Evolutionary conservation across 2,329 filamentous ascomycete species (phyloP).

Genomic region (Fusarium liriodendri): DNA sequence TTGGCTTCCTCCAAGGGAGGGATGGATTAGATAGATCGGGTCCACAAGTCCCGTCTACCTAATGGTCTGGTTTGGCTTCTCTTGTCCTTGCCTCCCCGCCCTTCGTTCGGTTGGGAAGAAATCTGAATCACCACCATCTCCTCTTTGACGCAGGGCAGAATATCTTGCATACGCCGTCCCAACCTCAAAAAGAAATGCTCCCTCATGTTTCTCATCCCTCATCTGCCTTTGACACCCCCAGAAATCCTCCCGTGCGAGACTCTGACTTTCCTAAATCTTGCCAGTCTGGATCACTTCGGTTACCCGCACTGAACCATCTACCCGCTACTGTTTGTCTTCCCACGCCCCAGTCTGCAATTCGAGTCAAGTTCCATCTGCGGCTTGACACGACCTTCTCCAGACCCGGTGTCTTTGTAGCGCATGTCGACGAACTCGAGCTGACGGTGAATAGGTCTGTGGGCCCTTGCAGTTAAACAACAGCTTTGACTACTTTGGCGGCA

Average conservation of each 20-base stretch:
- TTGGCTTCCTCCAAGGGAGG: slow-evolving; percentile 35
- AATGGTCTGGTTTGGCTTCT: slow-evolving; percentile 27
- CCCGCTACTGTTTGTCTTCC: slow-evolving; percentile 38
- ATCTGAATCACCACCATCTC: slow-evolving; percentile 42
- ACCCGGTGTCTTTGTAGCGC: slow-evolving; percentile 19
- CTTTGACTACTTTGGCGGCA: slow-evolving; percentile 22
- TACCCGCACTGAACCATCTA: slow-evolving; percentile 37
- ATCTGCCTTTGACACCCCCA: slow-evolving; percentile 39
- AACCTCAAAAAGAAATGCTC: slow-evolving; percentile 50
- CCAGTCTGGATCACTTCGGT: slow-evolving; percentile 38
- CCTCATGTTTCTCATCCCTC: slow-evolving; percentile 43
- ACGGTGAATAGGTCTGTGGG: slow-evolving; percentile 36
- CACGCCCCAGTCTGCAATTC: slow-evolving; percentile 17
- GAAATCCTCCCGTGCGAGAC: slow-evolving; percentile 42
- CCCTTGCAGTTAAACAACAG: slow-evolving; percentile 32
- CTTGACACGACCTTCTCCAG: slow-evolving; percentile 16
- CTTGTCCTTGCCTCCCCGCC: slow-evolving; percentile 38
- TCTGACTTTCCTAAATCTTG: slow-evolving; percentile 45
- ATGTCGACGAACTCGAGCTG: slow-evolving; percentile 26
- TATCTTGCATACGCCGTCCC: slow-evolving; percentile 47
- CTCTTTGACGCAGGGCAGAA: slow-evolving; percentile 45
- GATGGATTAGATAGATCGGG: slow-evolving; percentile 36
- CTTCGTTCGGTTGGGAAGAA: slow-evolving; percentile 25
- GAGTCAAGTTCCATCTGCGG: slow-evolving; percentile 17
- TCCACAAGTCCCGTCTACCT: slow-evolving; percentile 37